Conservation (phyloP, 306 rosid genomes). For the Hippophae rhamnoides region DNA sequence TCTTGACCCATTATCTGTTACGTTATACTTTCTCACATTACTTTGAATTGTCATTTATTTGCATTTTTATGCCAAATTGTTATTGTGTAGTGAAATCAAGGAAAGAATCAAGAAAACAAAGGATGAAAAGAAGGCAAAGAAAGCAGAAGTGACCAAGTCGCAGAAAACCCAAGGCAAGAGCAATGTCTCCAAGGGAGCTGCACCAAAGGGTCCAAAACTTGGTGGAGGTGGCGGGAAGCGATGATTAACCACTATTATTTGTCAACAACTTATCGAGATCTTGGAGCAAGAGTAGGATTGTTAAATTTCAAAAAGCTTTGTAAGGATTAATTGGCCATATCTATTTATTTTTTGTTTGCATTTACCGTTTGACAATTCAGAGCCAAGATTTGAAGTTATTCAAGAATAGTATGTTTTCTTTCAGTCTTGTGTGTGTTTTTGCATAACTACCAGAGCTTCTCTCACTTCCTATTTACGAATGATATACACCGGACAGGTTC, state of each 20-base stretch:
- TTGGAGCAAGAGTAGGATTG: conserved; percentile 17
- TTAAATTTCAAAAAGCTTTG: conserved; percentile 19
- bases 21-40: neutral
- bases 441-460: neutral
- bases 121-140: conserved; percentile 86
- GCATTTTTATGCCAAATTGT: neutral
- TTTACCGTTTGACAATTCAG: conserved; percentile 12
- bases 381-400: conserved; percentile 14
- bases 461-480: too few relatives aligned
- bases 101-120: conserved; percentile 82
- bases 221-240: conserved; percentile 94
- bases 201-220: conserved; percentile 70
- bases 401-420: neutral
- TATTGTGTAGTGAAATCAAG: conserved; percentile 56
- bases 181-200: conserved; percentile 44
- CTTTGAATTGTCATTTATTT: neutral
- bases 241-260: conserved; percentile 30
- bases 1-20: neutral
- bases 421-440: neutral
- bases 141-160: conserved; percentile 67
- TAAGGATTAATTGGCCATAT: conserved; percentile 15
- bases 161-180: conserved; percentile 52
- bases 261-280: conserved; percentile 3
- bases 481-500: too few relatives aligned
- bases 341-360: neutral